Evolutionary conservation across 2,329 filamentous ascomycete species (phyloP).

Genomic region (Aspergillus sp.): DNA sequence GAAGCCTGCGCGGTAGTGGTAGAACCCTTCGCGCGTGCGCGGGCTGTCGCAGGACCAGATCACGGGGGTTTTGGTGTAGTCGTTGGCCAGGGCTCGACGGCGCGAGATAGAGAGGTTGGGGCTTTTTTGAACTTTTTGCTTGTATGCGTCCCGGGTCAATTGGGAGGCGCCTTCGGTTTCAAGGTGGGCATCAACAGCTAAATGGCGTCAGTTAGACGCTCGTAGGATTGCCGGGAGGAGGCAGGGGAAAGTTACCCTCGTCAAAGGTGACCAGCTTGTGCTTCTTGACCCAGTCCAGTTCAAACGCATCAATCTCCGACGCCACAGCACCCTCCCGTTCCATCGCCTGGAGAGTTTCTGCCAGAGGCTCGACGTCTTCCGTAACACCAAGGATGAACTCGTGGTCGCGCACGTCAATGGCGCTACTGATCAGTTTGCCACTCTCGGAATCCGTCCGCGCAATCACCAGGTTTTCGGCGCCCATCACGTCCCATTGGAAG

Average conservation of each 20-base stretch:
- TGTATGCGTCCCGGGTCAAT: constrained; percentile 60
- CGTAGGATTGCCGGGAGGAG: not conserved
- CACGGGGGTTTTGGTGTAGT: constrained; percentile 59
- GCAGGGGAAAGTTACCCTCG: constrained; percentile 46
- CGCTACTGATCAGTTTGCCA: constrained; percentile 79
- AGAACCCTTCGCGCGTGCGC: constrained; percentile 73
- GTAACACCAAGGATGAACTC: constrained; percentile 90
- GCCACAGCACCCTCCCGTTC: constrained; percentile 70
- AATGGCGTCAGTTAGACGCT: constrained; percentile 5
- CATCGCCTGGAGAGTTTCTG: constrained; percentile 85
- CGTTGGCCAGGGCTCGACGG: constrained; percentile 62
- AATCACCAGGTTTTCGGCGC: constrained; percentile 86
- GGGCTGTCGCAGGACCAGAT: constrained; percentile 88
- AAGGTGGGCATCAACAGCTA: constrained; percentile 68
- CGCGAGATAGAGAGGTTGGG: constrained; percentile 69
- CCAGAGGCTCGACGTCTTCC: constrained; percentile 68
- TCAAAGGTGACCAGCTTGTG: constrained; percentile 85
- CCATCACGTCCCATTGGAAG: constrained; percentile 99
- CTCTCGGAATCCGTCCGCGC: constrained; percentile 94
- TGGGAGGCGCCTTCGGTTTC: constrained; percentile 55
- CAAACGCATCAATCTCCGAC: constrained; percentile 74
- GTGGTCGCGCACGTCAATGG: constrained; percentile 89
- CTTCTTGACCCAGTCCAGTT: constrained; percentile 78
- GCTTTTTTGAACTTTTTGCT: constrained; percentile 52
- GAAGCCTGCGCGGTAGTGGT: constrained; percentile 58